These are phyloP conservation scores for Alopecurus myosuroides DNA, from an alignment of 176 grass and related monocot genomes.

Conservation along the genomic window DNA sequence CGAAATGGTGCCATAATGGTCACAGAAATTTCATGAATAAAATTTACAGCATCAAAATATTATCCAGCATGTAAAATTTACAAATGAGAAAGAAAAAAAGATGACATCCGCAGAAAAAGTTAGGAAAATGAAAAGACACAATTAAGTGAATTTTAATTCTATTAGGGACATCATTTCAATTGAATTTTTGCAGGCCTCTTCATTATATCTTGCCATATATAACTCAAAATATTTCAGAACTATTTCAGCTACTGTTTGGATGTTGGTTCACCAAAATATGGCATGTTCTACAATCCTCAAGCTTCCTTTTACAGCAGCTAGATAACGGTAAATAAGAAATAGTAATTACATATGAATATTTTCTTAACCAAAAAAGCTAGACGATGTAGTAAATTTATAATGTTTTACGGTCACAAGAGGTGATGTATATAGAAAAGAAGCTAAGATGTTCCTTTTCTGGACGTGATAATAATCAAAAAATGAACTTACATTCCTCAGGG, in stretches of 20 bases:
- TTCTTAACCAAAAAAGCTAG: not conserved
- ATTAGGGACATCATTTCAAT: not conserved
- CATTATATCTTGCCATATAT: not conserved
- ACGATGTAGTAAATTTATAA: not conserved
- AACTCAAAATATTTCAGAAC: not conserved
- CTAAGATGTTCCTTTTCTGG: not conserved
- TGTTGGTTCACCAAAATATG: not conserved
- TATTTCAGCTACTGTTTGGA: not conserved
- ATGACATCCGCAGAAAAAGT: not conserved
- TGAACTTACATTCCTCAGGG: constrained; percentile 57
- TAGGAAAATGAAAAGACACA: not conserved
- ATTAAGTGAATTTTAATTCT: not conserved
- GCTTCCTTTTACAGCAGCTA: not conserved
- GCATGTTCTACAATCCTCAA: not conserved
- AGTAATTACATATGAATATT: not conserved
- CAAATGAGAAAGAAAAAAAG: not conserved
- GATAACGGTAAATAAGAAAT: not conserved
- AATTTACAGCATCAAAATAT: not conserved
- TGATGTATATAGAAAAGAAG: not conserved
- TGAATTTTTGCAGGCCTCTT: not conserved
- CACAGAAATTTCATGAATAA: not conserved
- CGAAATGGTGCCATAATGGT: not conserved
- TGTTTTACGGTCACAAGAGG: not conserved
- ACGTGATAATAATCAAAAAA: constrained; percentile 11
- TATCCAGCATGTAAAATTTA: not conserved